Percentiles rank a stretch among this genome's conserved stretches.
These are phyloP conservation scores for Phytophthora lateralis DNA, from an alignment of 352 stramenopile species.

Conservation along the genomic window DNA sequence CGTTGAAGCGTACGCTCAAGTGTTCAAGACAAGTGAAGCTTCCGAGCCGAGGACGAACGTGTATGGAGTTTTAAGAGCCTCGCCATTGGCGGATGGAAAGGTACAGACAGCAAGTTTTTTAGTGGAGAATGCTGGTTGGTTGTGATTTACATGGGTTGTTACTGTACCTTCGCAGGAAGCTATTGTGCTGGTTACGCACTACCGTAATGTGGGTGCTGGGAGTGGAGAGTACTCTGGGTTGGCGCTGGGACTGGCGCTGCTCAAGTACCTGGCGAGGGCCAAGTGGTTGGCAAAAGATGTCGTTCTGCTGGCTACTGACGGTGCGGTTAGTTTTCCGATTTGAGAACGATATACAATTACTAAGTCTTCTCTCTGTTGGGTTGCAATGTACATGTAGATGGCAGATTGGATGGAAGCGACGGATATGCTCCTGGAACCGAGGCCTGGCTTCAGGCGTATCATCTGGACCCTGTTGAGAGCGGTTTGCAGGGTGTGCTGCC, in stretches of 20 bases:
- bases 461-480: constrained; percentile 50
- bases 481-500: constrained; percentile 35
- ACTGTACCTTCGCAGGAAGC: constrained; percentile 38
- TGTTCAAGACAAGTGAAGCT: constrained; percentile 35
- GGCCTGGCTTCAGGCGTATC: constrained; percentile 76
- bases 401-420: constrained; percentile 57
- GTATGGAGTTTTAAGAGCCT: constrained; percentile 81
- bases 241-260: constrained; percentile 58
- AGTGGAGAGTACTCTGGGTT: constrained; percentile 61
- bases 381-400: constrained; percentile 66
- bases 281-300: constrained; percentile 88
- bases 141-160: background rate
- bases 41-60: constrained; percentile 55
- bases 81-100: constrained; percentile 77
- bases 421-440: constrained; percentile 68
- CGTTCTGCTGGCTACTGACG: constrained; percentile 77
- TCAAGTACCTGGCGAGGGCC: constrained; percentile 59
- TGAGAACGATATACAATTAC: background rate
- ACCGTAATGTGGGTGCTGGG: constrained; percentile 51
- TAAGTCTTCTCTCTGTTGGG: constrained; percentile 1
- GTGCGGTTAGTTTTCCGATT: constrained; percentile 27
- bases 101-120: constrained; percentile 20
- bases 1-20: constrained; percentile 65
- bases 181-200: constrained; percentile 76
- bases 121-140: background rate